Evolutionary conservation across 2,329 filamentous ascomycete genomes (phyloP), one percentile per base, ranked within the genome.

Genomic region (Neonectria hederae): DNA sequence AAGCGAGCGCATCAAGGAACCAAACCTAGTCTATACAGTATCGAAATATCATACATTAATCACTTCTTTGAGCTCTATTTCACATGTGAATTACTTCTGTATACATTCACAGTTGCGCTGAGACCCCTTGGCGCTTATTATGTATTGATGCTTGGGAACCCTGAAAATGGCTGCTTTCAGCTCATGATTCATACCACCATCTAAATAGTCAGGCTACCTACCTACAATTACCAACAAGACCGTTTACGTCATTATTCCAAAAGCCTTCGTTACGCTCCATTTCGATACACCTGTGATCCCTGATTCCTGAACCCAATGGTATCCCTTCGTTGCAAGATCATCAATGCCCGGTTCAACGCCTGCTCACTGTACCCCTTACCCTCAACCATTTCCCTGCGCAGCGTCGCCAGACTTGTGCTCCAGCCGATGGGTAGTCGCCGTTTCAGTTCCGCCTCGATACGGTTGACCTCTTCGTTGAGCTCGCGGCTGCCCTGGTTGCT

Each of bases 351-450:
- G 69, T 94, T 94, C 30, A 99, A 84, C 17, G 90, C 90, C 76
- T 93, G 90, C 79, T 98, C 96, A 67, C 88, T 93, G 79, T 95
- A 98, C 0, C 93, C 93, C 78, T 94, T 93, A 14, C 91, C 90
- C 74, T 97, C 94, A 5, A 97, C 93, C 84, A 99, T 94, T 78
- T 99, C 96, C 49, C 93, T 87, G 67, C 92, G 88, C 69, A 99
- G 81, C 2, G 93, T 97, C 0, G 92, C 92, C 62, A 98, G 80
- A 74, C 92, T 97, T 1, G 95, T 97, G 75, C 92, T 96, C 93
- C 95, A 99, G 21, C 96, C 96, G 70, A 99, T 96, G 1, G 96
- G 94, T 72, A 99, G 82, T 26, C 95, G 87, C 62, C 93, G 87
- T 80, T 93, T 90, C 55, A 99, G 83, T 82, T 98, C 96, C 17